Percentiles rank a stretch among this genome's conserved stretches.
phyloP scores from a whole-genome alignment of 164 flowering plant genomes.

The Vitis labrusca region DNA sequence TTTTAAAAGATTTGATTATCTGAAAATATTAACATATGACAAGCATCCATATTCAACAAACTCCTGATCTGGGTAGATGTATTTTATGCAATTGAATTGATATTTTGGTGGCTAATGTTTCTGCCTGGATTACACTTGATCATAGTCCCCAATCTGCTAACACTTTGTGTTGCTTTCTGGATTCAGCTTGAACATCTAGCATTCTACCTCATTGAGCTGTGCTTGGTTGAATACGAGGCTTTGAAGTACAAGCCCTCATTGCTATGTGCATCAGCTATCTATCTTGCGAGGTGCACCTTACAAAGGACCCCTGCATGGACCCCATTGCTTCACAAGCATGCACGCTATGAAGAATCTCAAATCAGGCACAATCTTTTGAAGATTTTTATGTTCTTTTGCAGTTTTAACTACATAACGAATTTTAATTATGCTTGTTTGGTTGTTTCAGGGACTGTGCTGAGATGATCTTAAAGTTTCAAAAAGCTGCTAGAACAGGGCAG shows the following conservation, averaged over 20 bases:
- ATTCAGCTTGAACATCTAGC: conserved; percentile 72
- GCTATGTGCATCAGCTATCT: conserved; percentile 86
- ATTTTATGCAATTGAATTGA: too few species aligned
- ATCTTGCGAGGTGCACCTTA: conserved; percentile 71
- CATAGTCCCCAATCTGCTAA: conserved; percentile 1
- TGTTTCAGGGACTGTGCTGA: conserved; percentile 59
- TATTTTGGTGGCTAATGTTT: too few species aligned
- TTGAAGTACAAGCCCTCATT: conserved; percentile 73
- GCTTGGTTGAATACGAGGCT: conserved; percentile 75
- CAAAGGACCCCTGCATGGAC: conserved; percentile 71
- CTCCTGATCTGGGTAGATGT: too few species aligned
- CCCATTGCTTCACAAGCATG: conserved; percentile 57
- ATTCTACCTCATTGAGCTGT: conserved; percentile 79
- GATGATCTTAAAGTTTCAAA: conserved; percentile 65
- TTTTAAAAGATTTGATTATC: too few species aligned
- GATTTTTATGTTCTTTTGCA: background rate
- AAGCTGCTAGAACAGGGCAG: conserved; percentile 41
- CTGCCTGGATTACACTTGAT: too few species aligned
- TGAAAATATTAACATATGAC: too few species aligned
- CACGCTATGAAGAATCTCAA: conserved; percentile 60
- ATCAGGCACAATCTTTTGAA: conserved; percentile 41
- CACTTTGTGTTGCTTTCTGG: background rate
- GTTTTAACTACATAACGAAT: background rate
- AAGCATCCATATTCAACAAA: too few species aligned
- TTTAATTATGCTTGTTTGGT: background rate